Conservation (phyloP, 106 monocot genomes). For the Dioscorea zingiberensis region DNA sequence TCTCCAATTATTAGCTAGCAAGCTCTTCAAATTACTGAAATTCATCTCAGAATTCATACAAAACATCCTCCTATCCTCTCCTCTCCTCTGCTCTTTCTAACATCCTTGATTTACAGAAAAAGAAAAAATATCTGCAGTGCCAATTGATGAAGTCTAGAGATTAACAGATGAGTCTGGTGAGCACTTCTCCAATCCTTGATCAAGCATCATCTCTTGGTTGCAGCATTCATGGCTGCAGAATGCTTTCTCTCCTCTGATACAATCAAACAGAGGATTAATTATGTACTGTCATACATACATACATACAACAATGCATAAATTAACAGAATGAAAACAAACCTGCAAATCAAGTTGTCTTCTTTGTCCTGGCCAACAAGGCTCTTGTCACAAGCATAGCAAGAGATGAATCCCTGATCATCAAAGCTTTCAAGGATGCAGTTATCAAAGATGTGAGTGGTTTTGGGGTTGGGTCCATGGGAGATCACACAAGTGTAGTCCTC, state of each 20-base stretch:
- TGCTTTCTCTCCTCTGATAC: background rate
- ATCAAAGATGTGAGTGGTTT: constrained; percentile 59
- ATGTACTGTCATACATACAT: too few species aligned
- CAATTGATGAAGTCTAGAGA: background rate
- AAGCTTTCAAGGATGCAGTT: constrained; percentile 40
- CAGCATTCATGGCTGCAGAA: background rate
- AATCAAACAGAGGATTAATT: too few species aligned
- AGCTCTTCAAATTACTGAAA: too few species aligned
- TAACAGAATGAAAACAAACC: constrained; percentile 20
- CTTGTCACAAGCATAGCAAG: constrained; percentile 57
- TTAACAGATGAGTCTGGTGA: background rate
- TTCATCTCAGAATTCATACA: too few species aligned
- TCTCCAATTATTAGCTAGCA: background rate
- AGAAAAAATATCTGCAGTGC: too few species aligned
- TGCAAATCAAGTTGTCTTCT: constrained; percentile 52
- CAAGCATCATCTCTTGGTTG: background rate
- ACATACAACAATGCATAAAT: too few species aligned
- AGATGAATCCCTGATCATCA: constrained; percentile 30
- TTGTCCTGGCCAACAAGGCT: constrained; percentile 26
- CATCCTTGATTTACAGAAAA: too few species aligned
- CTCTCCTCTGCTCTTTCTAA: too few species aligned
- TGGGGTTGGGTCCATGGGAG: constrained; percentile 46
- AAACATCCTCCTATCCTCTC: too few species aligned
- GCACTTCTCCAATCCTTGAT: too few species aligned
- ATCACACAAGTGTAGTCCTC: constrained; percentile 83